These are phyloP conservation scores for Tarenaya hassleriana DNA, from an alignment of 345 rosid genomes.

Conservation along the genomic window DNA sequence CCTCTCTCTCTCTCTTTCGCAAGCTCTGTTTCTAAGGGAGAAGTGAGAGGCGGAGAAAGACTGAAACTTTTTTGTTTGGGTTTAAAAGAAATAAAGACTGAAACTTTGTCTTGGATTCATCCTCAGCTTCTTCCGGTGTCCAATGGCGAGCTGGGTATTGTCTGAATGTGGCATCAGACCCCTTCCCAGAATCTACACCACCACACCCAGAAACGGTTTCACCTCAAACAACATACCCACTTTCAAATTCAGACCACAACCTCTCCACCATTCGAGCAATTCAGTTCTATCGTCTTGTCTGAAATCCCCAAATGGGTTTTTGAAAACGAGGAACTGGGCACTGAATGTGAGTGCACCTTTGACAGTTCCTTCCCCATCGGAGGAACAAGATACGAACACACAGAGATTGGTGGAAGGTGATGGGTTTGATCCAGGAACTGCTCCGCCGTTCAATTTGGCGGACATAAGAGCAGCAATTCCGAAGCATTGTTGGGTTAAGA, in stretches of 20 bases:
- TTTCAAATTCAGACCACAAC: slow-evolving; percentile 17
- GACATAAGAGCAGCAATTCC: slow-evolving; percentile 81
- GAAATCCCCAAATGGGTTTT: slow-evolving; percentile 25
- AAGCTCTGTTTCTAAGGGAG: too few species aligned
- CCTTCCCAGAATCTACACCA: slow-evolving; percentile 34
- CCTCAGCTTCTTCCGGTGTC: slow-evolving; percentile 11
- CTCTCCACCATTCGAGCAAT: slow-evolving; percentile 1
- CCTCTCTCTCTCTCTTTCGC: too few species aligned
- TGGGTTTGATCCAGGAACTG: slow-evolving; percentile 41
- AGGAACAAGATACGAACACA: slow-evolving; percentile 26
- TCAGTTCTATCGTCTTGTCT: slow-evolving; percentile 28
- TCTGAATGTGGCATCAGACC: slow-evolving; percentile 55
- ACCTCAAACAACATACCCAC: slow-evolving; percentile 26
- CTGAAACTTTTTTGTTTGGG: too few species aligned
- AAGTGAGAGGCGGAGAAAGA: too few species aligned
- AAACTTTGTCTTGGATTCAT: too few species aligned
- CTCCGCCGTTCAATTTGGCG: slow-evolving; percentile 68
- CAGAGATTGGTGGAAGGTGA: slow-evolving; percentile 19
- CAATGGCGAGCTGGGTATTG: slow-evolving; percentile 56
- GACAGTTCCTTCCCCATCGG: slow-evolving; percentile 17
- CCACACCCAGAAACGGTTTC: slow-evolving; percentile 35
- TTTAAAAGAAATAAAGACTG: too few species aligned
- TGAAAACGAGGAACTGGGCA: slow-evolving; percentile 34
- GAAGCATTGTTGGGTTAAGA: slow-evolving; percentile 86
- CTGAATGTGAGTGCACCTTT: slow-evolving; percentile 54